Conservation (phyloP, 2,329 filamentous ascomycete species). For the Fusarium falciforme region DNA sequence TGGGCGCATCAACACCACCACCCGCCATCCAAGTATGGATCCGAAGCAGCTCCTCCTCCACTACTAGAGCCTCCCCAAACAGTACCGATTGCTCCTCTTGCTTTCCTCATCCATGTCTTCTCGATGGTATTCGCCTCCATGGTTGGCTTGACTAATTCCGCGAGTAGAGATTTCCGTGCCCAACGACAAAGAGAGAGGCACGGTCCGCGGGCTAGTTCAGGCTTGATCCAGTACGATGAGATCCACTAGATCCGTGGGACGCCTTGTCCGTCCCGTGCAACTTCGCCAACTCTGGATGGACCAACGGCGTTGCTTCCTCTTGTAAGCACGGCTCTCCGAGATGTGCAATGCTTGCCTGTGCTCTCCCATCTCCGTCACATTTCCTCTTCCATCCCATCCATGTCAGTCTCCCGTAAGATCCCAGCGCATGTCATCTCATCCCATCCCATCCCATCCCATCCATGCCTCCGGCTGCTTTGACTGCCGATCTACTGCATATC, state of each 20-base stretch:
- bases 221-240: neutral
- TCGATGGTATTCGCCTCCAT: neutral
- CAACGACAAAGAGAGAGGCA: constrained; percentile 9
- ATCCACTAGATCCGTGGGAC: neutral
- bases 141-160: neutral
- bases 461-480: neutral
- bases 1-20: constrained; percentile 40
- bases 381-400: constrained; percentile 6
- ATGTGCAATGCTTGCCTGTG: neutral
- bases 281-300: constrained; percentile 6
- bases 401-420: constrained; percentile 30
- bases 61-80: constrained; percentile 1
- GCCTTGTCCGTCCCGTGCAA: neutral
- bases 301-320: constrained; percentile 15
- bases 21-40: constrained; percentile 15
- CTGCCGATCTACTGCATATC: neutral
- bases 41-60: constrained; percentile 24
- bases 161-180: neutral
- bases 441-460: neutral
- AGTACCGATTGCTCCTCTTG: constrained; percentile 11
- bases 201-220: constrained; percentile 13
- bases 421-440: constrained; percentile 22
- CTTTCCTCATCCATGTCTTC: constrained; percentile 14
- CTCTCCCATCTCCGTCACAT: constrained; percentile 21
- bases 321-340: constrained; percentile 4